These are phyloP conservation scores for Neofusicoccum sp. DNA, from an alignment of 2,329 filamentous ascomycete genomes.

Conservation along the genomic window DNA sequence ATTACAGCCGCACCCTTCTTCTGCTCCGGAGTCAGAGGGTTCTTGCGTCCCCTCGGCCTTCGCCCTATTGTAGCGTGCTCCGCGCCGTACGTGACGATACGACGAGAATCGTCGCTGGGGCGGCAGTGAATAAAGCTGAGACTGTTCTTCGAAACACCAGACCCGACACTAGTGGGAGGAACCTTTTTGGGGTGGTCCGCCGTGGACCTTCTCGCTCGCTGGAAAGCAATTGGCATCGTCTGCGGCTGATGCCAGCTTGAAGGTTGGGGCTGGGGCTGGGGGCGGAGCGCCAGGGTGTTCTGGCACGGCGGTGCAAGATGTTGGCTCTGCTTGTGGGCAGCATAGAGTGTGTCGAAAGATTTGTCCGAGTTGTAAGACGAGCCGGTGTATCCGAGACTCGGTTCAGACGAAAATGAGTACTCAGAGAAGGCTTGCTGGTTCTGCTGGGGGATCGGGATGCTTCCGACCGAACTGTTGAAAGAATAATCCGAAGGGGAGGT, in stretches of 20 bases:
- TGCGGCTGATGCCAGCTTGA: no score
- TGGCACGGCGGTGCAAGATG: background rate
- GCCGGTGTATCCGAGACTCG: slow-evolving; percentile 13
- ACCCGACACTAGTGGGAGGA: background rate
- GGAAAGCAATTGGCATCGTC: background rate
- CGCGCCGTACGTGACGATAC: slow-evolving; percentile 27
- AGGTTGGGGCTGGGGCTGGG: background rate
- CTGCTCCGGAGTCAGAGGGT: slow-evolving; percentile 32
- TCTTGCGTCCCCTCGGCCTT: slow-evolving; percentile 30
- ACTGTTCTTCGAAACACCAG: background rate
- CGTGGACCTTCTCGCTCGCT: background rate
- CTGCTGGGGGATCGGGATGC: slow-evolving; percentile 14
- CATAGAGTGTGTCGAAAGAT: background rate
- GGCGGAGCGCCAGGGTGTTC: background rate
- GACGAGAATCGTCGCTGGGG: slow-evolving; percentile 31
- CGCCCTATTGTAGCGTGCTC: background rate
- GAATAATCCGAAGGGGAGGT: background rate
- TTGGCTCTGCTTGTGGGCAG: background rate
- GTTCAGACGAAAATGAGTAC: slow-evolving; percentile 9
- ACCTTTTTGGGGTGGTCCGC: background rate
- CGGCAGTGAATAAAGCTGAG: slow-evolving; percentile 34
- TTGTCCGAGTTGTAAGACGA: slow-evolving; percentile 12
- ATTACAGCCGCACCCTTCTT: slow-evolving; percentile 36
- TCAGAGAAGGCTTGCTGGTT: background rate
- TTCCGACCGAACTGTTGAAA: background rate